These are phyloP conservation scores for Lachnellula arida DNA, from an alignment of 2,329 filamentous ascomycete species.

Conservation along the genomic window DNA sequence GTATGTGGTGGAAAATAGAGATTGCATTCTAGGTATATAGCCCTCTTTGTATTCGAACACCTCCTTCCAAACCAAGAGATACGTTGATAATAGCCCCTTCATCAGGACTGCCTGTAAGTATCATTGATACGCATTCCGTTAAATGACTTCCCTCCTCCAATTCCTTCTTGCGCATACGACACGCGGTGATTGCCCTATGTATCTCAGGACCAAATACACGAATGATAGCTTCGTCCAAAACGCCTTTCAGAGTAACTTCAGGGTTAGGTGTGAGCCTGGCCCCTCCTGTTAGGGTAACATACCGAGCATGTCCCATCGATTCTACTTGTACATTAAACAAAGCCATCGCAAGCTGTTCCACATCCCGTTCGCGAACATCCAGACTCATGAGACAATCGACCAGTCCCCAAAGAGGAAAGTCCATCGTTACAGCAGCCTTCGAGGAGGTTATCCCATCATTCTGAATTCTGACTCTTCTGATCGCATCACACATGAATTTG, in stretches of 20 bases:
- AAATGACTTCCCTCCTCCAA: neutral
- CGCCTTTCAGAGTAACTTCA: slow-evolving; percentile 8
- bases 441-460: slow-evolving; percentile 2
- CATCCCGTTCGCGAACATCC: slow-evolving; percentile 5
- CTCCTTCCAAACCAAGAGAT: neutral
- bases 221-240: slow-evolving; percentile 1
- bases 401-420: slow-evolving; percentile 1
- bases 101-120: slow-evolving; percentile 1
- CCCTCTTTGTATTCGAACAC: slow-evolving; percentile 2
- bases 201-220: slow-evolving; percentile 7
- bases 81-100: slow-evolving; percentile 4
- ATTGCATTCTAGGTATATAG: slow-evolving; percentile 1
- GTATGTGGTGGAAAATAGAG: neutral
- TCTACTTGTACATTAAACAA: slow-evolving; percentile 8
- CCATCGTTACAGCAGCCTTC: slow-evolving; percentile 2
- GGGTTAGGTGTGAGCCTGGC: neutral
- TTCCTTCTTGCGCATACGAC: slow-evolving; percentile 2
- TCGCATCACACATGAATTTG: slow-evolving; percentile 2
- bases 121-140: slow-evolving; percentile 7
- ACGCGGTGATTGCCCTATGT: slow-evolving; percentile 1
- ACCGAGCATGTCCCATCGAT: neutral
- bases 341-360: slow-evolving; percentile 8
- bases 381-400: slow-evolving; percentile 10
- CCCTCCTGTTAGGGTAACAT: slow-evolving; percentile 2
- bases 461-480: slow-evolving; percentile 1